Evolutionary conservation across 345 rosid genomes (phyloP), one percentile per base, ranked within the genome.

Genomic region (Syzygium oleosum): DNA sequence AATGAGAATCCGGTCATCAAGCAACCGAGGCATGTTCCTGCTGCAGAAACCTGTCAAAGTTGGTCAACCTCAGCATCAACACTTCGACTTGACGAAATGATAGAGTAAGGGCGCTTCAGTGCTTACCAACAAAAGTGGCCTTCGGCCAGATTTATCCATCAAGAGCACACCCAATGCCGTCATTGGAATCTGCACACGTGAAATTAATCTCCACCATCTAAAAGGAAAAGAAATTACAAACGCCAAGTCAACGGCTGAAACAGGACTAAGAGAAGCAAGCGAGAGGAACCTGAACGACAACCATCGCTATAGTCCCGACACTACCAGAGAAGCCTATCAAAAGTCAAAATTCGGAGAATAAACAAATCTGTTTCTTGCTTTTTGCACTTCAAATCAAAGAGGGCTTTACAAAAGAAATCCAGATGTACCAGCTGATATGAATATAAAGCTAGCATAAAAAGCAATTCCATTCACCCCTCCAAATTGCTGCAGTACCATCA

Each of bases 21-120:
- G 90, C 98, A 94, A 88, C 98, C 98, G 88, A 95, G 84, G 86
- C 98, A 96, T 88, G 95, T 92, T 89, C 99, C 97, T 29, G 92
- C 95, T n/a, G 98, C 97, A 61, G 99, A 96, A 43, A 95, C 90
- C 99, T 95, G 94, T 15, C 90, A 10, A 73, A 73, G 49, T 38
- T 73, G 83, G 15, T 38, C 25, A 19, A 73, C 83, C 25, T 38
- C 83, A 38, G 49, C 0, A 11, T 73, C 49, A 73, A 73, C 83
- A 73, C 49, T 73, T 73, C 4, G 14, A 73, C 49, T 38, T 38
- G 80, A 73, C 1, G 1, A 38, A 73, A 73, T 38, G 46, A 46
- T 34, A 0, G 80, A 10, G 49, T 19, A 73, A 73, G 38, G 83
- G 83, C 12, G 0, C 83, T 73, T 73, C 83, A 19, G 49, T 73